These are phyloP conservation scores for Cercospora zeae-maydis DNA, from an alignment of 2,329 filamentous ascomycete genomes.

Conservation along the genomic window DNA sequence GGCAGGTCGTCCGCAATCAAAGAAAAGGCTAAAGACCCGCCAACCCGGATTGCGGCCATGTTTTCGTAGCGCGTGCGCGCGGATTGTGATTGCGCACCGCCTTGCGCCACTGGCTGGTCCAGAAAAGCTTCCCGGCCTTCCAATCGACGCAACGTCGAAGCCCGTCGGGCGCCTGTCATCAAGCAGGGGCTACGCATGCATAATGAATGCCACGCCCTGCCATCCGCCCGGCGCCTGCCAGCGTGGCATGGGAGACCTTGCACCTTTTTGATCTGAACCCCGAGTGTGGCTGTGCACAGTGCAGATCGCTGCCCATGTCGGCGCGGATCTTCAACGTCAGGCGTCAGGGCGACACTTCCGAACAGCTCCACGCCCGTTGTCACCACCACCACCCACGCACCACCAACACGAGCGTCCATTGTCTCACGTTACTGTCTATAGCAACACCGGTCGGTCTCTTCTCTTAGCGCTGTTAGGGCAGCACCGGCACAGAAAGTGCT, in stretches of 20 bases:
- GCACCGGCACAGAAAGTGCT: background rate
- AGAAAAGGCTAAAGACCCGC: constrained; percentile 3
- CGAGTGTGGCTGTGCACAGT: constrained; percentile 7
- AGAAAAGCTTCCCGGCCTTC: background rate
- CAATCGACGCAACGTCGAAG: constrained; percentile 4
- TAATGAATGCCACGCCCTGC: constrained; percentile 4
- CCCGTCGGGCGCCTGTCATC: background rate
- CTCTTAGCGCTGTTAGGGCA: background rate
- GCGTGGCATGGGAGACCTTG: constrained; percentile 11
- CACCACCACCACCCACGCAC: too few species aligned
- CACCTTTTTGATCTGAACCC: constrained; percentile 10
- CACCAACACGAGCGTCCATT: background rate
- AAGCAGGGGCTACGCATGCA: constrained; percentile 4
- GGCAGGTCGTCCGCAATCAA: background rate
- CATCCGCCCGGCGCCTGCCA: background rate
- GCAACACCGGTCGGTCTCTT: background rate
- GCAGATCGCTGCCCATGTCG: constrained; percentile 3
- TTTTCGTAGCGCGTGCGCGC: background rate
- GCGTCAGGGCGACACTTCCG: constrained; percentile 7
- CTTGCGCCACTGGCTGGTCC: background rate
- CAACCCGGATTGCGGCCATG: constrained; percentile 6
- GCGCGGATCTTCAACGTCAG: constrained; percentile 14
- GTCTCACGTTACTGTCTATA: background rate
- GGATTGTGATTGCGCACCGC: background rate
- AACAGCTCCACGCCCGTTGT: background rate